A percentile compares a stretch with the other conserved stretches of the same genome.
Evolutionary conservation across 306 rosid genomes (phyloP).

Genomic region (Chamaecrista fasciculata): DNA sequence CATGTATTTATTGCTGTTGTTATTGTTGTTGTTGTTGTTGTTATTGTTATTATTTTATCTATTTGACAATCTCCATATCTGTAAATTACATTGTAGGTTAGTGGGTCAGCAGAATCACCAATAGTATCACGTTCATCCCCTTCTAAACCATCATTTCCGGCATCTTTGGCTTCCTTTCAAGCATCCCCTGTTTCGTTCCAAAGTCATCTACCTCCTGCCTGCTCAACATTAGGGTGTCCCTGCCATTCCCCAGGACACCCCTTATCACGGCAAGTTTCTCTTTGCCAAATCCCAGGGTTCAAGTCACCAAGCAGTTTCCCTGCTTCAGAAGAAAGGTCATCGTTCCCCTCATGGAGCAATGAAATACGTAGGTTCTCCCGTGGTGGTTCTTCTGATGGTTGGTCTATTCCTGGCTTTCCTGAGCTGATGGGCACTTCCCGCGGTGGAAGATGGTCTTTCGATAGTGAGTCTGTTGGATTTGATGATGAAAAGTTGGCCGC

Average conservation of each 20-base stretch:
- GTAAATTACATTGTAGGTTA: conserved; percentile 46
- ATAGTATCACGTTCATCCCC: conserved; percentile 51
- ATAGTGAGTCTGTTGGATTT: conserved; percentile 70
- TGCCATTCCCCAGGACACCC: conserved; percentile 66
- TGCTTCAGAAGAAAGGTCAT: conserved; percentile 64
- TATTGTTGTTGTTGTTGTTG: too few relatives aligned
- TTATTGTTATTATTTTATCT: conserved; percentile 28
- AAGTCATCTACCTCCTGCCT: conserved; percentile 52
- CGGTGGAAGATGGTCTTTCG: conserved; percentile 84
- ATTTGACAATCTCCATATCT: conserved; percentile 13
- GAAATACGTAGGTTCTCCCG: conserved; percentile 54
- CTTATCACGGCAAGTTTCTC: conserved; percentile 57
- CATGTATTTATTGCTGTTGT: too few relatives aligned
- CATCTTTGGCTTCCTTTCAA: conserved; percentile 67
- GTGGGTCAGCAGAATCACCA: conserved; percentile 49
- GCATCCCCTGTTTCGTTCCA: conserved; percentile 59
- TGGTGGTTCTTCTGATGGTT: conserved; percentile 77
- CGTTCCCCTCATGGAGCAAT: conserved; percentile 57
- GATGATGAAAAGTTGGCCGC: conserved; percentile 57
- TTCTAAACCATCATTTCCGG: conserved; percentile 44
- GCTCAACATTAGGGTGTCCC: conserved; percentile 53
- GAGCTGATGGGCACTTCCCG: conserved; percentile 66
- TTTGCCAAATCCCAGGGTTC: conserved; percentile 48
- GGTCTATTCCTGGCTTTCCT: conserved; percentile 84
- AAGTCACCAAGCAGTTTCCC: conserved; percentile 57